Percentiles rank a stretch among this genome's conserved stretches.
Evolutionary conservation across 192 early-diverging fungal species (phyloP).

Genomic region (Chytriomyces sp.): DNA sequence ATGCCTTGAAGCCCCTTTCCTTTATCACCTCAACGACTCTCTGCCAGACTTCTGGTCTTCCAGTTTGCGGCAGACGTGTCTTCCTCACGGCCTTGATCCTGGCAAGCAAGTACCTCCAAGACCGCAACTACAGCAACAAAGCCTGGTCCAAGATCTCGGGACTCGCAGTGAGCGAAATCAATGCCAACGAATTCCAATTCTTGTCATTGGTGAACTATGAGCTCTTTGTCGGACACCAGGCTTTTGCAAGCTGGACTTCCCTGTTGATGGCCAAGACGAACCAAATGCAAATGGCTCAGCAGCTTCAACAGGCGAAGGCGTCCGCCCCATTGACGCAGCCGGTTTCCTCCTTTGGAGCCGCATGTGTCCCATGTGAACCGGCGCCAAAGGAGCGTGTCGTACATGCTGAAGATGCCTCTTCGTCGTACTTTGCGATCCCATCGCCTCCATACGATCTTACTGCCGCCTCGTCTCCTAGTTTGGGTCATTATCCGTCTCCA

Average conservation of each 20-base stretch:
- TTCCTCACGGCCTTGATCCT: slow-evolving; percentile 68
- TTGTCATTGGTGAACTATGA: slow-evolving; percentile 74
- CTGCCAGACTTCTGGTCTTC: slow-evolving; percentile 45
- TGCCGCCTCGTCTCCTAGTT: slow-evolving; percentile 8
- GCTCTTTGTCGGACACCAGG: slow-evolving; percentile 62
- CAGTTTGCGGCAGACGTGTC: slow-evolving; percentile 58
- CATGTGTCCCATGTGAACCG: slow-evolving; percentile 3
- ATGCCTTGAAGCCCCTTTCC: background rate
- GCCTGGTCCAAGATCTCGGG: slow-evolving; percentile 83
- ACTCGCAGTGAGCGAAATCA: slow-evolving; percentile 73
- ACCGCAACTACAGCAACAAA: slow-evolving; percentile 68
- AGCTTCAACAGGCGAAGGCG: background rate
- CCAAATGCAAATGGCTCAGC: slow-evolving; percentile 23
- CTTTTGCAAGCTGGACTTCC: slow-evolving; percentile 64
- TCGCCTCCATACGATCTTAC: background rate
- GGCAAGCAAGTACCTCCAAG: slow-evolving; percentile 70
- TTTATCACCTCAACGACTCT: slow-evolving; percentile 39
- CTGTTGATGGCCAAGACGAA: slow-evolving; percentile 24
- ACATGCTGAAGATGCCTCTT: background rate
- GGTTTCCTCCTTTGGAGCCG: slow-evolving; percentile 16
- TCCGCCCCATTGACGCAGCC: background rate
- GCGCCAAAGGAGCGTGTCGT: background rate
- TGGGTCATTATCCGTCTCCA: slow-evolving; percentile 16
- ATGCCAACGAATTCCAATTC: slow-evolving; percentile 79
- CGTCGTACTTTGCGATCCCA: background rate